phyloP scores from a whole-genome alignment of 2,329 filamentous ascomycete species.

The Diaporthe helianthi region DNA sequence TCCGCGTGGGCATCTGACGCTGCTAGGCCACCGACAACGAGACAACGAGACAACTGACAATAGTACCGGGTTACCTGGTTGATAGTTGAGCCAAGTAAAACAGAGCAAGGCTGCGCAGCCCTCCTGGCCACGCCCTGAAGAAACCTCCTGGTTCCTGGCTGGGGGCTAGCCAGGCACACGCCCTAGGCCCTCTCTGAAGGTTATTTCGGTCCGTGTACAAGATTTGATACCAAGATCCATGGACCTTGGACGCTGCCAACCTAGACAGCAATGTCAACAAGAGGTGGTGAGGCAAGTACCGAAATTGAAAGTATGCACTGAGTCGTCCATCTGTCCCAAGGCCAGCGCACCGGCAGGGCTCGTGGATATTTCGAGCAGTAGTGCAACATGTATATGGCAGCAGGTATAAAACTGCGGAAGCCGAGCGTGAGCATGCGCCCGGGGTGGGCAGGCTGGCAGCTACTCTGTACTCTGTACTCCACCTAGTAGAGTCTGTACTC shows the following conservation, averaged over 20 bases:
- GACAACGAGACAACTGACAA: background rate
- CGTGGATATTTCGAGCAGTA: background rate
- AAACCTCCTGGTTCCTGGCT: slow-evolving; percentile 24
- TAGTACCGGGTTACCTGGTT: slow-evolving; percentile 28
- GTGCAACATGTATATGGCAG: background rate
- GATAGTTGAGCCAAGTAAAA: slow-evolving; percentile 29
- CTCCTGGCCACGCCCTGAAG: slow-evolving; percentile 30
- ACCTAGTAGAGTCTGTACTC: background rate
- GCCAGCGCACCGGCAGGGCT: slow-evolving; percentile 5
- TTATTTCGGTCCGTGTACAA: slow-evolving; percentile 27
- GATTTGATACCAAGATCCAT: slow-evolving; percentile 7
- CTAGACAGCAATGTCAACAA: background rate
- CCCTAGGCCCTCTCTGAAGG: background rate
- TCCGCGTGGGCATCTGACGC: slow-evolving; percentile 23
- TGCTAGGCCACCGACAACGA: background rate
- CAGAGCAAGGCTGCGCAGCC: slow-evolving; percentile 31
- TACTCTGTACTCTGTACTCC: background rate
- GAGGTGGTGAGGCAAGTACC: slow-evolving; percentile 3
- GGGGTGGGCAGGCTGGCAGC: background rate
- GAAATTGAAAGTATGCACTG: slow-evolving; percentile 15
- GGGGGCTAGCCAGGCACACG: slow-evolving; percentile 6
- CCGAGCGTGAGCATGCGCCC: background rate
- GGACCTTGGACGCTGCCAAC: background rate
- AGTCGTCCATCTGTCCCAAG: background rate
- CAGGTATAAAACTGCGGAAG: background rate